Conservation (phyloP, 192 early-diverging fungal species). For the Backusella tarrabulga region DNA sequence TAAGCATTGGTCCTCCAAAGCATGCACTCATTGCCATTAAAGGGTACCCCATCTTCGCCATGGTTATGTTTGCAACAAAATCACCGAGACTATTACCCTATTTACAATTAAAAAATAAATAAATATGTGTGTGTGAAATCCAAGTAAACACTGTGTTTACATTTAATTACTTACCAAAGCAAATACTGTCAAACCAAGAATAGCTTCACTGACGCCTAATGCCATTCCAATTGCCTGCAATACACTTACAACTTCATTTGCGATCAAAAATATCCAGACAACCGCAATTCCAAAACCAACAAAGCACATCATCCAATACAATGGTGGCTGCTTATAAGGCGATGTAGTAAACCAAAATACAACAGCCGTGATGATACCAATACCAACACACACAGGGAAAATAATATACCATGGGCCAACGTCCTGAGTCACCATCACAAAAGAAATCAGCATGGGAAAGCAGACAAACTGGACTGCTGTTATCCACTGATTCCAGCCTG, state of each 20-base stretch:
- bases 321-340: conserved; percentile 38
- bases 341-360: conserved; percentile 35
- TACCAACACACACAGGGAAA: conserved; percentile 26
- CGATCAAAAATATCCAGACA: conserved; percentile 84
- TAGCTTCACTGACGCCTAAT: conserved; percentile 74
- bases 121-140: background rate
- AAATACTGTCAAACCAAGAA: conserved; percentile 83
- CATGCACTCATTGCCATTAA: conserved; percentile 95
- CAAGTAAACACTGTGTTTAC: conserved; percentile 16
- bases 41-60: conserved; percentile 89
- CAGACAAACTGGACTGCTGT: conserved; percentile 57
- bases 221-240: conserved; percentile 79
- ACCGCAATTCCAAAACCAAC: conserved; percentile 79
- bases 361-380: conserved; percentile 30
- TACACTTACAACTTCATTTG: conserved; percentile 88
- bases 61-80: conserved; percentile 88
- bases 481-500: conserved; percentile 50
- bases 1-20: conserved; percentile 91
- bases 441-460: conserved; percentile 53
- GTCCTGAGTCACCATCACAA: conserved; percentile 38
- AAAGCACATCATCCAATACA: conserved; percentile 52
- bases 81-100: conserved; percentile 84
- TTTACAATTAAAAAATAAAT: background rate
- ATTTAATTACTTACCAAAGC: conserved; percentile 62
- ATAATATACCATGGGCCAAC: conserved; percentile 21